These are phyloP conservation scores for Neofusicoccum parvum DNA, from an alignment of 2,329 filamentous ascomycete species.

Conservation along the genomic window DNA sequence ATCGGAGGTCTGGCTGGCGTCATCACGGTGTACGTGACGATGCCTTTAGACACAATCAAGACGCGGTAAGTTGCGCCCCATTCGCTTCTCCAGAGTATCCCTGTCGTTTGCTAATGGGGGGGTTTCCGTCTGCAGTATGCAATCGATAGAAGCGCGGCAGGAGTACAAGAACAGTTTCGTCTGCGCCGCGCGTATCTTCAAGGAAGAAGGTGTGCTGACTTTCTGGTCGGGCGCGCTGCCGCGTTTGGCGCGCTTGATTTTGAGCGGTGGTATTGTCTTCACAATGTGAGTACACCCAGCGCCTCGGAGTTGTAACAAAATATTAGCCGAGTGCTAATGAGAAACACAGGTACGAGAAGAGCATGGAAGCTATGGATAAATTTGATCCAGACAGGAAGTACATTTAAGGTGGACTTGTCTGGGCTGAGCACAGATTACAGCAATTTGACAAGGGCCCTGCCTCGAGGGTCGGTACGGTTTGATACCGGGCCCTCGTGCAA, in stretches of 20 bases:
- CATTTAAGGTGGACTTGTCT: constrained; percentile 52
- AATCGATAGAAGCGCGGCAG: constrained; percentile 81
- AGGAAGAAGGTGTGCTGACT: constrained; percentile 83
- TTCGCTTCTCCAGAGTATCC: neutral
- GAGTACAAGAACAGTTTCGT: constrained; percentile 86
- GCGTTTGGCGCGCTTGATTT: constrained; percentile 76
- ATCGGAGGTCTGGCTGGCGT: constrained; percentile 87
- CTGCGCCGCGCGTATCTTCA: constrained; percentile 81
- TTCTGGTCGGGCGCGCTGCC: constrained; percentile 95
- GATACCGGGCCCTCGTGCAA: too few species aligned
- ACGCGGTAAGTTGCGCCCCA: constrained; percentile 50
- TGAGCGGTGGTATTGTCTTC: constrained; percentile 97
- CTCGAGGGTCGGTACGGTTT: too few species aligned
- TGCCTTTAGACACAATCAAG: constrained; percentile 89
- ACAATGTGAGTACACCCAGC: constrained; percentile 87
- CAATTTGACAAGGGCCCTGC: too few species aligned
- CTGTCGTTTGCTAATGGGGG: neutral
- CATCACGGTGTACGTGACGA: constrained; percentile 77
- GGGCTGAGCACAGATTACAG: neutral
- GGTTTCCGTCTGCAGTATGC: constrained; percentile 63
- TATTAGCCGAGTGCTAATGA: neutral
- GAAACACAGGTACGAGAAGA: constrained; percentile 76
- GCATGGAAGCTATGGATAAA: constrained; percentile 80
- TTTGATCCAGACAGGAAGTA: constrained; percentile 84
- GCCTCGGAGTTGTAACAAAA: neutral